Evolutionary conservation across 2,329 filamentous ascomycete species (phyloP).

Genomic region (Penicillium sp.): DNA sequence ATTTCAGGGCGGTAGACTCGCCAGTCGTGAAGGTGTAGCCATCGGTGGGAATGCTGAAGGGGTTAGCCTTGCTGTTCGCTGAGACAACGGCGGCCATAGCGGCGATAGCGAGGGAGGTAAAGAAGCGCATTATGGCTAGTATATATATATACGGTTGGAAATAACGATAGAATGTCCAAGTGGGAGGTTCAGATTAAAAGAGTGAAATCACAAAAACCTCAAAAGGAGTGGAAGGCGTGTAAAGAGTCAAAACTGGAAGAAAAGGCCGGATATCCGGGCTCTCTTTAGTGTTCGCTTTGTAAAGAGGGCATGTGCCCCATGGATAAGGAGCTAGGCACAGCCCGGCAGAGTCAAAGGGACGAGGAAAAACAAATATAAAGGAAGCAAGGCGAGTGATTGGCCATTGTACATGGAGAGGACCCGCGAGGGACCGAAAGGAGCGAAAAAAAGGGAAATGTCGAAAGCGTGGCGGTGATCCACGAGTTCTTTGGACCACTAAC

Average conservation of each 20-base stretch:
- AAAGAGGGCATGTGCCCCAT: neutral
- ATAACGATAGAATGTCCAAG: constrained; percentile 3
- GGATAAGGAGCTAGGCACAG: constrained; percentile 1
- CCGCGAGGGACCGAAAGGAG: neutral
- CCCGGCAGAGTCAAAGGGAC: constrained; percentile 22
- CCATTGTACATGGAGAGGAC: neutral
- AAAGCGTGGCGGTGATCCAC: constrained; percentile 20
- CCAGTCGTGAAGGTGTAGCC: constrained; percentile 50
- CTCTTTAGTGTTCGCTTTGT: neutral
- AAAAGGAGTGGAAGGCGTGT: constrained; percentile 5
- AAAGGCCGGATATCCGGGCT: neutral
- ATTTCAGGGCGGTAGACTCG: constrained; percentile 46
- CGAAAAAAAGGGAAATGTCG: neutral
- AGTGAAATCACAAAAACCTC: constrained; percentile 5
- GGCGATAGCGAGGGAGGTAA: constrained; percentile 44
- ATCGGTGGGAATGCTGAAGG: constrained; percentile 47
- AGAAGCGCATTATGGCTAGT: constrained; percentile 46
- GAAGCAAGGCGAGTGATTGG: constrained; percentile 9
- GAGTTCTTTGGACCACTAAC: constrained; percentile 6
- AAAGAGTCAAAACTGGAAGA: constrained; percentile 6
- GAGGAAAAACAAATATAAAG: constrained; percentile 7
- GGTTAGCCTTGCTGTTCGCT: constrained; percentile 44
- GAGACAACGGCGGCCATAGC: constrained; percentile 46
- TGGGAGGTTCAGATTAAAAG: constrained; percentile 6
- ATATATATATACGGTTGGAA: neutral